phyloP scores from a whole-genome alignment of 495 filamentous ascomycete genomes.

The Apiosordaria backusii region DNA sequence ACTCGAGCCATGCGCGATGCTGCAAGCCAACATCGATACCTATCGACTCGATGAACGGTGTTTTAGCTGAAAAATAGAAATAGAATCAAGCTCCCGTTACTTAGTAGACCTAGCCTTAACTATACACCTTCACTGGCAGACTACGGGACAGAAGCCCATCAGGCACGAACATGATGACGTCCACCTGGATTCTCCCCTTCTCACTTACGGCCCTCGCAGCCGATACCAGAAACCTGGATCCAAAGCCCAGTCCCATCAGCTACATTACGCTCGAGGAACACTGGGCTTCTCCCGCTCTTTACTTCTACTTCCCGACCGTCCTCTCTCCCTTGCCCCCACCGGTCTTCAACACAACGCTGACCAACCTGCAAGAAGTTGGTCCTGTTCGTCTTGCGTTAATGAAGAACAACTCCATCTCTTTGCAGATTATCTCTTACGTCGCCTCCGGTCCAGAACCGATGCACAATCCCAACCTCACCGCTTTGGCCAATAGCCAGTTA shows the following conservation, averaged over 20 bases:
- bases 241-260: neutral
- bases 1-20: neutral
- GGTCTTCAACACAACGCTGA: slow-evolving; percentile 32
- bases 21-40: neutral
- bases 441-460: slow-evolving; percentile 33
- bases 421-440: slow-evolving; percentile 55
- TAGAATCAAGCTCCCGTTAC: too few species aligned
- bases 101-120: too few species aligned
- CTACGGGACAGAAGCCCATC: too few species aligned
- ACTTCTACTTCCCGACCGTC: slow-evolving; percentile 40
- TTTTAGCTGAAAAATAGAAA: too few species aligned
- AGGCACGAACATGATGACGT: neutral
- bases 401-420: slow-evolving; percentile 44
- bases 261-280: slow-evolving; percentile 60
- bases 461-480: slow-evolving; percentile 32
- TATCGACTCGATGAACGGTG: neutral
- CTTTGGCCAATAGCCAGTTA: slow-evolving; percentile 52
- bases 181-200: neutral
- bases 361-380: slow-evolving; percentile 32
- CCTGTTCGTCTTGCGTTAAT: slow-evolving; percentile 47
- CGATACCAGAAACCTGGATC: neutral
- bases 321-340: slow-evolving; percentile 14
- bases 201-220: neutral
- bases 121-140: too few species aligned
- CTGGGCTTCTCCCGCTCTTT: slow-evolving; percentile 21